Percentiles rank a stretch among this genome's conserved stretches.
Evolutionary conservation across 1,284 basidiomycete genomes (phyloP).

Genomic region (Naganishia sp.): DNA sequence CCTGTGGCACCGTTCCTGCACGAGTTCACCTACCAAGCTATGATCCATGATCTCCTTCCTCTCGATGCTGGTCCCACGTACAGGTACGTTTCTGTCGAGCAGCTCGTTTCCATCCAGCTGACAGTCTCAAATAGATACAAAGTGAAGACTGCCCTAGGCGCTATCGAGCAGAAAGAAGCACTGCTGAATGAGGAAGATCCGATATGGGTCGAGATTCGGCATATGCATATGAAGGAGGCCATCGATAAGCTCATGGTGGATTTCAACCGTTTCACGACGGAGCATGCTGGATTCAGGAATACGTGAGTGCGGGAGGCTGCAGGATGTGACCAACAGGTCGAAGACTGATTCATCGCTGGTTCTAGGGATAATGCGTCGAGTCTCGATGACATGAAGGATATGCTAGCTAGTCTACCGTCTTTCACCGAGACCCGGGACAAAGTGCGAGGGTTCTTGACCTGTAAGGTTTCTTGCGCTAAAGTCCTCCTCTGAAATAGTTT

Average conservation of each 20-base stretch:
- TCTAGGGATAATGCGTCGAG: conserved; percentile 62
- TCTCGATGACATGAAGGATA: conserved; percentile 97
- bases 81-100: conserved; percentile 60
- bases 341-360: background rate
- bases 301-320: conserved; percentile 44
- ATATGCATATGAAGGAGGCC: conserved; percentile 97
- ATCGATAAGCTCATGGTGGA: conserved; percentile 93
- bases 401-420: conserved; percentile 92
- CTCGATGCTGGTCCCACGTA: conserved; percentile 85
- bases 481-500: conserved; percentile 61
- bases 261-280: conserved; percentile 89
- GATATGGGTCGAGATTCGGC: conserved; percentile 88
- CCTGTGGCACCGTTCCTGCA: conserved; percentile 85
- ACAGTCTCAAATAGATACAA: conserved; percentile 64
- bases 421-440: conserved; percentile 95
- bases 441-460: conserved; percentile 54
- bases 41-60: conserved; percentile 90
- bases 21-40: conserved; percentile 99
- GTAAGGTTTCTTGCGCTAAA: background rate
- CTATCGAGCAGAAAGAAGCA: conserved; percentile 83
- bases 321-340: background rate
- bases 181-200: conserved; percentile 79
- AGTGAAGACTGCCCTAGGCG: conserved; percentile 74
- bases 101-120: background rate
- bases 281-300: conserved; percentile 89